Evolutionary conservation across 208 protist species (phyloP), one percentile per base, ranked within the genome.

Genomic region (Wallacemonas sp.): DNA sequence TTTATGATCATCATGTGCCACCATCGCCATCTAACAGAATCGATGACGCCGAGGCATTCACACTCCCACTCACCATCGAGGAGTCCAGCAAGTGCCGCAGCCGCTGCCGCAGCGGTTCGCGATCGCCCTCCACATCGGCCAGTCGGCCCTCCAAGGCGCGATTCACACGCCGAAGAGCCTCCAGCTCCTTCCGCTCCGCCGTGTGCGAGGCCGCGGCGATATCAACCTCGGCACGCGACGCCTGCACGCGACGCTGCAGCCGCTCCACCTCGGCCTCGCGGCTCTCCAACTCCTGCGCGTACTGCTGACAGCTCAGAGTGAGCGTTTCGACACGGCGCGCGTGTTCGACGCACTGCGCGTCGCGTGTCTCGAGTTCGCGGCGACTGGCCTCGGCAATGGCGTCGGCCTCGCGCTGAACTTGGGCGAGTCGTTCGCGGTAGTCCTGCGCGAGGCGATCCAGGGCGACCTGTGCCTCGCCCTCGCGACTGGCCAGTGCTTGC

Each of bases 91-190:
- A 57, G 43, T 78, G 81, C 55, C 86, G 85, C 44, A 94, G 71
- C 48, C 88, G 88, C 62, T 89, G 85, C 17, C 88, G 82, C 63
- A 94, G 65, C 38, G 85, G 85, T 11, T 88, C 85, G 2, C 85
- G 76, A 27, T 92, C 88, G 5, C 72, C 61, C 70, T 94, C 85
- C 24, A 90, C 73, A 29, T 88, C 80, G 16, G 68, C 49, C n/a
- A 94, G 72, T 9, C 88, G 85, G 14, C 38, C 57, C 61, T 91
- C 85, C 33, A 94, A 60, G n/a, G 74, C 77, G 16, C 62, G 69
- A 56, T 94, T 94, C n/a, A 84, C 76, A 23, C 71, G 69, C 0
- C 78, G 85, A 32, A 94, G 62, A 4, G 85, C 82, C 23, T 72
- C 72, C 58, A 83, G 62, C 60, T 94, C 81, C 33, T 76, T 57